Conservation (phyloP, 1,139 yeast genomes). For the Nakaseomyces kungkrabaensis region DNA sequence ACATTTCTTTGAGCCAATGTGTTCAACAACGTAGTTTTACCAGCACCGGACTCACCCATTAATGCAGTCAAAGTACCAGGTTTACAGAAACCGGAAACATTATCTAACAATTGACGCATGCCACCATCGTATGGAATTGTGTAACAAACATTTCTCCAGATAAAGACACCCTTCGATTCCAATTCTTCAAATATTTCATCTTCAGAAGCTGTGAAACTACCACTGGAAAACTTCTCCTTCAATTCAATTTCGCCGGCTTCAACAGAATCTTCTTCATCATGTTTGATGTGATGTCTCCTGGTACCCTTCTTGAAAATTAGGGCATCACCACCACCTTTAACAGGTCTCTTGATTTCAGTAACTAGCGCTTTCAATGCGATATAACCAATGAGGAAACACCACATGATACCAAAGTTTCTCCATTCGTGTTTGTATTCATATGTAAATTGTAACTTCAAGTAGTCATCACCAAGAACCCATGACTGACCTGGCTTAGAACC, state of each 20-base stretch:
- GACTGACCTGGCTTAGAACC: constrained; percentile 36
- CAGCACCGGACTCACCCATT: constrained; percentile 62
- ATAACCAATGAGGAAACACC: constrained; percentile 36
- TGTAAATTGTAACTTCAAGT: constrained; percentile 31
- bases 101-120: constrained; percentile 36
- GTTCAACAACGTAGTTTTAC: constrained; percentile 50
- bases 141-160: constrained; percentile 37
- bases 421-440: constrained; percentile 37
- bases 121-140: constrained; percentile 31
- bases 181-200: constrained; percentile 19
- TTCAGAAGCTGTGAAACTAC: constrained; percentile 8
- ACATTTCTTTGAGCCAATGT: constrained; percentile 43
- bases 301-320: constrained; percentile 32
- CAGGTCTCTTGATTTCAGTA: constrained; percentile 34
- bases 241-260: constrained; percentile 11
- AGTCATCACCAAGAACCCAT: constrained; percentile 40
- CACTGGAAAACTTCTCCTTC: constrained; percentile 13
- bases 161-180: constrained; percentile 27
- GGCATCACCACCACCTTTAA: constrained; percentile 36
- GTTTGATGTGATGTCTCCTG: constrained; percentile 7
- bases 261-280: constrained; percentile 17
- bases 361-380: constrained; percentile 30
- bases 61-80: constrained; percentile 46
- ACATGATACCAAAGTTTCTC: constrained; percentile 44
- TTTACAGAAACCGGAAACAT: constrained; percentile 45